These are phyloP conservation scores for Plasmodium cynomolgi DNA, from an alignment of 169 alveolate genomes.

Conservation along the genomic window DNA sequence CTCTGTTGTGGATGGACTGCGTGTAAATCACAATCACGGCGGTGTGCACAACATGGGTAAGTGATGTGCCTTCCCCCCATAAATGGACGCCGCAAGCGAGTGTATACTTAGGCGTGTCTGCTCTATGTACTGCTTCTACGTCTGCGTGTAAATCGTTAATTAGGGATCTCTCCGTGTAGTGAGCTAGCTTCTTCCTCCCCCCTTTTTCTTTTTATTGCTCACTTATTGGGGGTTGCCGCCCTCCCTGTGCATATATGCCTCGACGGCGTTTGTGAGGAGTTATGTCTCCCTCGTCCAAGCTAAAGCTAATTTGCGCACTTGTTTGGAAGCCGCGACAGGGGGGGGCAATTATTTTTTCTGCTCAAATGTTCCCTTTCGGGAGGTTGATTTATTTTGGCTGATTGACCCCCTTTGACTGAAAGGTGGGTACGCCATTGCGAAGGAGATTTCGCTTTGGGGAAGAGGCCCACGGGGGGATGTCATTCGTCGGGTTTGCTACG, in stretches of 20 bases:
- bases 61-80: too few species aligned
- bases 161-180: not conserved
- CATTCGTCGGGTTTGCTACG: not conserved
- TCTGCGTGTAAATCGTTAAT: not conserved
- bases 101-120: not conserved
- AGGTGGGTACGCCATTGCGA: not conserved
- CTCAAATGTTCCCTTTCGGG: not conserved
- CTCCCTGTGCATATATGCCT: not conserved
- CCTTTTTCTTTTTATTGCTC: not conserved
- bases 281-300: not conserved
- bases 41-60: too few species aligned
- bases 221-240: not conserved
- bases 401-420: not conserved
- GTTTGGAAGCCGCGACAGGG: not conserved
- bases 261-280: not conserved
- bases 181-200: too few species aligned
- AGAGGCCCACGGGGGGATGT: not conserved
- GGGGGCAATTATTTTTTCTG: not conserved
- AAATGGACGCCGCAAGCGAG: too few species aligned
- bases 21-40: too few species aligned
- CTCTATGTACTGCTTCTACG: not conserved
- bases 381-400: not conserved
- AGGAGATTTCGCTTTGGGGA: not conserved
- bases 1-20: too few species aligned
- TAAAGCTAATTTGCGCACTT: not conserved